A percentile compares a stretch with the other conserved stretches of the same genome.
Evolutionary conservation across 106 monocot species (phyloP).

Genomic region (Dendrobium huoshanense): DNA sequence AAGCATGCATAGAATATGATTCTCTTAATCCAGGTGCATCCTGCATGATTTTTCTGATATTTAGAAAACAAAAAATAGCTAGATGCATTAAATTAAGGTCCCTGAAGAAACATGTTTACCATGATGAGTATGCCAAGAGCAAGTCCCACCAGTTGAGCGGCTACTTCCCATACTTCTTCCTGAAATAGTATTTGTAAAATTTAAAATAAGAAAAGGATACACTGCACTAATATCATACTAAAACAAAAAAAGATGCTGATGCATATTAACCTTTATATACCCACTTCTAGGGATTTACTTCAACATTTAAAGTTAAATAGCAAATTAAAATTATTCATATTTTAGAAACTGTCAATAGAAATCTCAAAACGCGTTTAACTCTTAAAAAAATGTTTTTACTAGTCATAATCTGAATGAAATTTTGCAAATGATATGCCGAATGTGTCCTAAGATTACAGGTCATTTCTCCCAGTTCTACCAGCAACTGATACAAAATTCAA

Average conservation of each 20-base stretch:
- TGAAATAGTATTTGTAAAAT: slow-evolving; percentile 21
- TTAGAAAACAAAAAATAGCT: background rate
- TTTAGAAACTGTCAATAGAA: background rate
- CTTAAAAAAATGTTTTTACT: background rate
- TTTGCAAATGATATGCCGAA: background rate
- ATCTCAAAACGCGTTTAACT: background rate
- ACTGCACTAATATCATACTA: slow-evolving; percentile 1
- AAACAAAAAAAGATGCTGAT: background rate
- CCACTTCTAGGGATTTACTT: background rate
- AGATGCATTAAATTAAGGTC: background rate
- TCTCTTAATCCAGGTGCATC: slow-evolving; percentile 54
- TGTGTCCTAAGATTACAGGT: background rate
- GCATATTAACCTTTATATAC: background rate
- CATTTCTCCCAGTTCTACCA: background rate
- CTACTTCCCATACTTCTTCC: slow-evolving; percentile 99
- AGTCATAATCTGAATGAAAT: no score
- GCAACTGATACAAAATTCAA: background rate
- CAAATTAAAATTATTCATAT: background rate
- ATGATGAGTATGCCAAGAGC: slow-evolving; percentile 67
- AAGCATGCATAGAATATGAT: slow-evolving; percentile 44
- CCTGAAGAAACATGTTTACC: slow-evolving; percentile 25
- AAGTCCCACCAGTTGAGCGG: slow-evolving; percentile 93
- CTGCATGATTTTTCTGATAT: slow-evolving; percentile 25
- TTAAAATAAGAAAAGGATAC: background rate
- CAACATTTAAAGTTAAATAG: background rate